These are phyloP conservation scores for Radiomyces spectabilis DNA, from an alignment of 192 early-diverging fungal species.

Conservation along the genomic window DNA sequence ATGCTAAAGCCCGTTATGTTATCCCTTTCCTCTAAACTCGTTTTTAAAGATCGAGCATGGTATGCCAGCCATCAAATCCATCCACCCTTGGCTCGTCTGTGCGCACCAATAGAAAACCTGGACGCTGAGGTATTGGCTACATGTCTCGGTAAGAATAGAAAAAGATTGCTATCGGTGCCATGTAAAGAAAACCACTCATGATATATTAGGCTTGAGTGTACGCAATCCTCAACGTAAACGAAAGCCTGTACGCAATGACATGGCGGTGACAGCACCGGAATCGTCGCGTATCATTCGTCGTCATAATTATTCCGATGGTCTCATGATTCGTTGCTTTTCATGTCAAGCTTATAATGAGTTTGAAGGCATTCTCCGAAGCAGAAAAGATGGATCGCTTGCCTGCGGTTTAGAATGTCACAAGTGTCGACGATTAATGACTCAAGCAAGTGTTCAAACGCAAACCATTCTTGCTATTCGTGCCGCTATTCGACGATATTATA, in stretches of 20 bases:
- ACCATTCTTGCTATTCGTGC: conserved; percentile 54
- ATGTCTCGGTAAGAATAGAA: conserved; percentile 59
- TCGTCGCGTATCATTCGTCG: conserved; percentile 18
- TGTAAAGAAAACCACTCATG: neutral
- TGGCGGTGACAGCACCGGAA: neutral
- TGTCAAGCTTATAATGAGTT: conserved; percentile 49
- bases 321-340: conserved; percentile 47
- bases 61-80: conserved; percentile 90
- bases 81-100: conserved; percentile 78
- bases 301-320: conserved; percentile 65
- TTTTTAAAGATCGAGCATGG: conserved; percentile 69
- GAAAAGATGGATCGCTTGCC: conserved; percentile 7
- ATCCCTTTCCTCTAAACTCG: conserved; percentile 13
- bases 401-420: conserved; percentile 45
- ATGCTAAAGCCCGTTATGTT: neutral
- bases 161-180: neutral
- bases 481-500: conserved; percentile 65
- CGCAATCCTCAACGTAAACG: neutral
- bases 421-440: conserved; percentile 41
- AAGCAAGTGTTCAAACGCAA: conserved; percentile 52
- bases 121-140: no score
- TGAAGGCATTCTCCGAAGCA: conserved; percentile 15
- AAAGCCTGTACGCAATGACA: conserved; percentile 6
- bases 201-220: neutral
- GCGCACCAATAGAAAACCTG: no score